phyloP scores from a whole-genome alignment of 1,284 basidiomycete genomes.

The Trichosporon ovoides region DNA sequence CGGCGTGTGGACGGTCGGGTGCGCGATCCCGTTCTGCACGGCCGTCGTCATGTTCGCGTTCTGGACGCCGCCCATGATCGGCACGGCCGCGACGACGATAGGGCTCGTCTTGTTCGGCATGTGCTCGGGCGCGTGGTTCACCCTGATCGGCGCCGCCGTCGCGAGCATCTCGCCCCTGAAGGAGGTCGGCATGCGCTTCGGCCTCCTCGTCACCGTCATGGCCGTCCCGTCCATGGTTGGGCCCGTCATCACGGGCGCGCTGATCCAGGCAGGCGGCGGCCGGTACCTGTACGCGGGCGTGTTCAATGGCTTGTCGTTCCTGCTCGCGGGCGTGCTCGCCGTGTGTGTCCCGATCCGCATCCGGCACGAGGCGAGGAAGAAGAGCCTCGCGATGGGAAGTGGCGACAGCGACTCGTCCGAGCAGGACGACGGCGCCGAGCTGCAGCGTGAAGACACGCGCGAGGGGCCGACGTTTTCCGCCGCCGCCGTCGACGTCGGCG shows the following conservation, averaged over 20 bases:
- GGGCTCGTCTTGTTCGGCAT: conserved; percentile 39
- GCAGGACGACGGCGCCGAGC: not conserved
- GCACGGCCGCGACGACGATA: conserved; percentile 31
- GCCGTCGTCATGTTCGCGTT: conserved; percentile 34
- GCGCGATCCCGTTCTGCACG: conserved; percentile 21
- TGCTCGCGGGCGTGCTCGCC: not conserved
- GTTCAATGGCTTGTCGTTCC: conserved; percentile 3
- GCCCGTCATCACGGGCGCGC: conserved; percentile 28
- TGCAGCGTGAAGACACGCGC: not conserved
- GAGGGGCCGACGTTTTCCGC: conserved; percentile 4
- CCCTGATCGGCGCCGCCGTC: conserved; percentile 37
- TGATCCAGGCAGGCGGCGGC: conserved; percentile 1
- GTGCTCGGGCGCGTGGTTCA: conserved; percentile 39
- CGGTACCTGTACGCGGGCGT: conserved; percentile 2
- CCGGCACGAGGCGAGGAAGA: not conserved
- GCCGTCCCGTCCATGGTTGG: conserved; percentile 35
- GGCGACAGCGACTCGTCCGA: not conserved
- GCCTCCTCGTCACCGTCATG: conserved; percentile 38
- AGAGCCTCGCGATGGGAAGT: not conserved
- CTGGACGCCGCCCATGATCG: conserved; percentile 33
- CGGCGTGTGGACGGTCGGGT: conserved; percentile 40
- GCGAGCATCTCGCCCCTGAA: conserved; percentile 39
- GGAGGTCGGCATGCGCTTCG: conserved; percentile 44
- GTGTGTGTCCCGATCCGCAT: not conserved
- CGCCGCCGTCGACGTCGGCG: conserved; percentile 1